Base-by-base conservation (phyloP, 768 basidiomycete genomes). In the Amanita rimosa region DNA sequence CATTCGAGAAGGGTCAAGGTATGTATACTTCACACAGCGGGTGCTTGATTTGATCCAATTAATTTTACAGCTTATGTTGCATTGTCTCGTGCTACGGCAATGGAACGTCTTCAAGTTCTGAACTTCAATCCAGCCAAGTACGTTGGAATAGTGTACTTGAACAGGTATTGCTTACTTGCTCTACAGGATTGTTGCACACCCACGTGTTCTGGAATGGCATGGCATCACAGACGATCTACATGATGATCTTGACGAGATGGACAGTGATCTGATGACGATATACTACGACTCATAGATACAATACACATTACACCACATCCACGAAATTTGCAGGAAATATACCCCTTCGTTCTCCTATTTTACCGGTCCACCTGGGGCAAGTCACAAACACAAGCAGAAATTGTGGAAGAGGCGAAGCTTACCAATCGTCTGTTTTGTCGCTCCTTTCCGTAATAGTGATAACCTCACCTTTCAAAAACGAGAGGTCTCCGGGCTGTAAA, bases 281-380 rank as follows among this genome's bases (percentile, higher is more conserved):
- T 71, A 67, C 52, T 68, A 64, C 44, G 52, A 59, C 29, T 47
- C 29, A 21, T 41, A 24, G 26, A n/a, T n/a, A n/a, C n/a, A n/a
- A n/a, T n/a, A n/a, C n/a, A n/a, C n/a, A n/a, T n/a, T 57, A 73
- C 31, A 67, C 65, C 46, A 87, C 62, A 59, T 87, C 83, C n/a
- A 88, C 83, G 56, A 86, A 87, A 60, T 89, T 89, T 13, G 87
- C 87, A 29, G 87, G 87, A 62, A 91, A 90, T 39, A 83, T 74
- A 0, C 88, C 88, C 54, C 76, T 67, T 34, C 70, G 62, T 13
- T 72, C 73, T 17, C 74, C 64, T 1, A 80, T 52, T 58, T 76
- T 82, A n/a, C 87, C 87, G 11, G 71, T 82, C 87, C 87, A 90
- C 85, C 85, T 87, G 50, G 31, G 31, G 31, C 31, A 11, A 31